Evolutionary conservation across 306 rosid genomes (phyloP), one percentile per base, ranked within the genome.

Genomic region (Cyclanthera cordifolia): DNA sequence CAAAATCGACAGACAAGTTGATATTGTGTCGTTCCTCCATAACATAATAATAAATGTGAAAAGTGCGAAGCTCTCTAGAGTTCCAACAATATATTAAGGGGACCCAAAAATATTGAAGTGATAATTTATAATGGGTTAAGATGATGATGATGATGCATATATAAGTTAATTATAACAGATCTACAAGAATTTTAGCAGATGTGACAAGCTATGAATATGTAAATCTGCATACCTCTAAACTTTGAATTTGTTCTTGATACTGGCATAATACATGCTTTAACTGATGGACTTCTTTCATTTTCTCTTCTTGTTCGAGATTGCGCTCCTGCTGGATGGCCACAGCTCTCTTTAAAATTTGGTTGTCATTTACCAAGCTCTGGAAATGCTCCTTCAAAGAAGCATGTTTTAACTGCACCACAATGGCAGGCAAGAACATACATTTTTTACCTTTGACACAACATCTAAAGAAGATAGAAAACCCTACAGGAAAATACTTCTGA

Each of bases 301-400:
- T 79, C 77, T 79, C 83, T 51, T 79, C 83, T 19, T 79, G 73
- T 80, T 75, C 80, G 46, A 75, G 60, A 53, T 59, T 30, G 56
- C 80, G 79, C 37, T 79, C 83, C 1, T 79, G 83, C 56, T 79
- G 83, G 67, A 79, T 79, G 50, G 80, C 75, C 10, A 79, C 73
- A 0, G 80, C 83, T 79, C 77, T 79, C 72, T 79, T 79, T 69
- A 79, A 69, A 47, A 79, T 76, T 45, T 76, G 83, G 50, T 79
- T 79, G 77, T 76, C 77, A 41, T 79, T 72, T 79, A 79, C 71
- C 79, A 79, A 54, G 39, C 53, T 76, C 58, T 79, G 80, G 45
- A 72, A 24, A 69, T 75, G 80, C 71, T 69, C 75, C 77, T 73
- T 76, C 61, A 79, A 65, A 25, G 75, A 68, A 1, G 70, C 73